Evolutionary conservation across 1,284 basidiomycete species (phyloP).

Genomic region (Puccinia coronata): DNA sequence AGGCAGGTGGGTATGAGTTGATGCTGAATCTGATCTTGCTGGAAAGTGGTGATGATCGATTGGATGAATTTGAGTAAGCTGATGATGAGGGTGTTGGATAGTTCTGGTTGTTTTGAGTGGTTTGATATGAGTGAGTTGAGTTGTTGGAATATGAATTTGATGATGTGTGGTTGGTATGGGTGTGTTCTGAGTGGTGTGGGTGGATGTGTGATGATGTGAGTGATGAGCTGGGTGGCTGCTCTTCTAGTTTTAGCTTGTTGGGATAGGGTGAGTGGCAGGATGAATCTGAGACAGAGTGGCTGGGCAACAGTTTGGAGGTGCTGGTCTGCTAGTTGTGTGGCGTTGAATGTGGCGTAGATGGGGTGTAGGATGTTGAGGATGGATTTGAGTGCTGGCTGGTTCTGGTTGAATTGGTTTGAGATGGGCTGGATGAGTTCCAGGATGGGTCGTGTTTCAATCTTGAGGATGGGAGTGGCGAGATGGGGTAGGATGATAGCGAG

Average conservation of each 20-base stretch:
- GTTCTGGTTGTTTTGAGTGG: conserved; percentile 65
- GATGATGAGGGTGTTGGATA: conserved; percentile 65
- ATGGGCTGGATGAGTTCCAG: conserved; percentile 8
- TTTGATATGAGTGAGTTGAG: conserved; percentile 65
- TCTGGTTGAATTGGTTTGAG: background rate
- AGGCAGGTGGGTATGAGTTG: conserved; percentile 50
- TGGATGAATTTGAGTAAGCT: conserved; percentile 48
- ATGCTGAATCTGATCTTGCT: conserved; percentile 53
- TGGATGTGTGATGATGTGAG: conserved; percentile 72
- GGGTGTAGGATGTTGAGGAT: conserved; percentile 18
- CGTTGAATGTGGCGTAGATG: conserved; percentile 52
- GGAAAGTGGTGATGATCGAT: conserved; percentile 61
- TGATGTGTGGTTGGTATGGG: conserved; percentile 77
- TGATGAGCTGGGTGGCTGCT: conserved; percentile 81
- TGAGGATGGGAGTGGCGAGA: conserved; percentile 64
- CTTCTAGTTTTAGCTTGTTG: conserved; percentile 90
- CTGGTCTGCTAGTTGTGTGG: conserved; percentile 68
- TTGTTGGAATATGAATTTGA: conserved; percentile 73
- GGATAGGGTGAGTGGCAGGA: conserved; percentile 73
- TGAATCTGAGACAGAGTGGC: conserved; percentile 64
- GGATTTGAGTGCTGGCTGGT: background rate
- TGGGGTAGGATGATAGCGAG: conserved; percentile 73
- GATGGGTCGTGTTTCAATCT: conserved; percentile 63
- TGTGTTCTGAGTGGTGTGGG: conserved; percentile 75
- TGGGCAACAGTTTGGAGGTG: conserved; percentile 69